Evolutionary conservation across 2,329 filamentous ascomycete species (phyloP).

Genomic region (Alternaria burnsii): DNA sequence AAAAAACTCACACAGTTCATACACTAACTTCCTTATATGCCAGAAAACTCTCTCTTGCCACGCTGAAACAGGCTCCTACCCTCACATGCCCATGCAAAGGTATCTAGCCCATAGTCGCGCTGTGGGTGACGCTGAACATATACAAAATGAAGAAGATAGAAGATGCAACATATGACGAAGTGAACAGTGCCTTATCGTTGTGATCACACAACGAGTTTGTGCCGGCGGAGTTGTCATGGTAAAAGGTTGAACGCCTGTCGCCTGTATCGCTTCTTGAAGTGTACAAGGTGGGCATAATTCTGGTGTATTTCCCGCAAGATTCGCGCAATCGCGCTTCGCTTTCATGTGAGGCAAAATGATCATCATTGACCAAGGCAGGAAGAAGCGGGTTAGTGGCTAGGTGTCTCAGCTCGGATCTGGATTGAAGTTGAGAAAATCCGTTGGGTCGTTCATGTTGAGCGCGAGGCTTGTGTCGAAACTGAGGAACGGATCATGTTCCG

Average conservation of each 20-base stretch:
- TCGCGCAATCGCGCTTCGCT: not conserved
- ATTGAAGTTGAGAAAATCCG: slow-evolving; percentile 20
- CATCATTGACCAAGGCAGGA: not conserved
- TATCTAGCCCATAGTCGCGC: not conserved
- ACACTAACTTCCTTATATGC: not conserved
- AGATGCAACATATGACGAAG: not conserved
- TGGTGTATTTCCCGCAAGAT: not conserved
- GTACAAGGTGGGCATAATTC: not conserved
- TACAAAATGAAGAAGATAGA: not conserved
- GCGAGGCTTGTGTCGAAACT: slow-evolving; percentile 21
- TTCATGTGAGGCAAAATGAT: not conserved
- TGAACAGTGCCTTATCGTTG: not conserved
- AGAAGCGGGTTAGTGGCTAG: not conserved
- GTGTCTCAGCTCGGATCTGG: slow-evolving; percentile 4
- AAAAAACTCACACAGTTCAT: not conserved
- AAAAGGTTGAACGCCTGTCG: no score
- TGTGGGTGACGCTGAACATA: not conserved
- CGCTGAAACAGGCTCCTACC: not conserved
- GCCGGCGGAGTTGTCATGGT: not conserved
- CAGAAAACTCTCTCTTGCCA: not conserved
- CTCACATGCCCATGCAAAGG: not conserved
- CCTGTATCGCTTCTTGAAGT: not conserved
- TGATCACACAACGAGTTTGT: not conserved
- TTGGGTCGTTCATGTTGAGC: slow-evolving; percentile 16
- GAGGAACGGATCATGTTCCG: slow-evolving; percentile 27